Evolutionary conservation across 208 protist species (phyloP).

Genomic region (Entamoeba dispar): DNA sequence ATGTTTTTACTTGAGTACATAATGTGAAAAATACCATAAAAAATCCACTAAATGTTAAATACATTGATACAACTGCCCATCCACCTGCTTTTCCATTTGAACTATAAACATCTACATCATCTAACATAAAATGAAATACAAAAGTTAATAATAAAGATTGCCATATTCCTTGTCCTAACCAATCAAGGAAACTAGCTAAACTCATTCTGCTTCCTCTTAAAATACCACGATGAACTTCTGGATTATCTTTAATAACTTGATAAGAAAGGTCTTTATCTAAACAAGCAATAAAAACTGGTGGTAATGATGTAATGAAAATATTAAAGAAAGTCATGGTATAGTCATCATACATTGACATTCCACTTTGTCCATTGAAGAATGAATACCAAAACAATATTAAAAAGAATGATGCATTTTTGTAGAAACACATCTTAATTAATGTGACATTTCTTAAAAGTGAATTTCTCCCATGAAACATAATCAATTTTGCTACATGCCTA

Average conservation of each 20-base stretch:
- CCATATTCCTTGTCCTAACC: neutral
- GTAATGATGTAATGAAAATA: neutral
- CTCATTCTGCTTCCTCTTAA: neutral
- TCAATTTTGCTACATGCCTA: constrained; percentile 3
- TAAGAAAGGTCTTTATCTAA: neutral
- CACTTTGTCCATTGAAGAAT: neutral
- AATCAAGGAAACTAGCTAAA: neutral
- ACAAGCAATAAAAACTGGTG: neutral
- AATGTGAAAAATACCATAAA: neutral
- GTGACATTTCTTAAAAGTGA: neutral
- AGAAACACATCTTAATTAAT: neutral
- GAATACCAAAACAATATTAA: neutral
- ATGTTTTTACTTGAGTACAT: neutral
- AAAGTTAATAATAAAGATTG: neutral
- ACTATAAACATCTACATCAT: neutral
- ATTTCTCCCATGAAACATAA: constrained; percentile 18
- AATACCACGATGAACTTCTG: neutral
- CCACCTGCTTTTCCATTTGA: neutral
- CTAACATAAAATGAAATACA: neutral
- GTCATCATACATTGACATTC: neutral
- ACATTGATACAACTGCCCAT: neutral
- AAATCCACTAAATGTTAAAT: neutral
- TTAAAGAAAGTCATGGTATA: neutral
- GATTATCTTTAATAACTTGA: neutral
- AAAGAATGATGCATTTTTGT: neutral